Base-by-base conservation (phyloP, 2,329 filamentous ascomycete species). In the Cryphonectria parasitica region DNA sequence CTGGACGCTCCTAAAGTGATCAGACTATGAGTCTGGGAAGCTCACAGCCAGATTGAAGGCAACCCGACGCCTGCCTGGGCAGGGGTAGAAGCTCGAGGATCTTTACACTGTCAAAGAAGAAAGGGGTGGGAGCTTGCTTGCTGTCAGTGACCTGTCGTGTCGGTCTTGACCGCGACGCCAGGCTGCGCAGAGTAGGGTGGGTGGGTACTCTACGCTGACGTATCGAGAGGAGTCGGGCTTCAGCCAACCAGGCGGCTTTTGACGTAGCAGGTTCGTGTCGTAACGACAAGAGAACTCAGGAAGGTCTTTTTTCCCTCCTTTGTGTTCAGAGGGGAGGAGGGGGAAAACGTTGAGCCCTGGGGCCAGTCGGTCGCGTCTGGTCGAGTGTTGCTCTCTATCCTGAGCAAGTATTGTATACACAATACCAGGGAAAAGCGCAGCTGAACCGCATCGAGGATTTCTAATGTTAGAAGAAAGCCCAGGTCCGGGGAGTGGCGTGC, bases 131-230 rank as follows among this genome's bases (percentile, higher is more conserved):
- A 68, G 66, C 64, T 67, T 67, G 67, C 31, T 52, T 19, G 63
- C 31, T 34, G 63, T 39, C 34, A 67, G 15, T 49, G 45, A 39
- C 15, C 22, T 34, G 49, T 28, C 52, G 36, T 41, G 64, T 64
- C 64, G 70, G 70, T 60, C 58, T 69, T 64, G 67, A 64, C 67
- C 70, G 70, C 70, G 54, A 67, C 43, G 67, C 67, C 67, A 60
- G 60, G 60, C 67, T 67, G 64, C 62, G 67, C 63, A 66, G 62
- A 43, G 49, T 25, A 56, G 64, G 28, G 25, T 71, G 31, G 49
- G 45, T 49, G 45, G 45, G 45, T 66, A 49, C 62, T 36, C 45
- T 64, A 60, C 67, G 61, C 70, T 67, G 60, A 60, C 67, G 65
- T 60, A 25, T 67, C 52, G 36, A 58, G 52, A 67, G 39, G 52